Percentiles rank a stretch among this genome's conserved stretches.
Conservation (phyloP, 441 rosid species). For the Erysimum pusillum region DNA sequence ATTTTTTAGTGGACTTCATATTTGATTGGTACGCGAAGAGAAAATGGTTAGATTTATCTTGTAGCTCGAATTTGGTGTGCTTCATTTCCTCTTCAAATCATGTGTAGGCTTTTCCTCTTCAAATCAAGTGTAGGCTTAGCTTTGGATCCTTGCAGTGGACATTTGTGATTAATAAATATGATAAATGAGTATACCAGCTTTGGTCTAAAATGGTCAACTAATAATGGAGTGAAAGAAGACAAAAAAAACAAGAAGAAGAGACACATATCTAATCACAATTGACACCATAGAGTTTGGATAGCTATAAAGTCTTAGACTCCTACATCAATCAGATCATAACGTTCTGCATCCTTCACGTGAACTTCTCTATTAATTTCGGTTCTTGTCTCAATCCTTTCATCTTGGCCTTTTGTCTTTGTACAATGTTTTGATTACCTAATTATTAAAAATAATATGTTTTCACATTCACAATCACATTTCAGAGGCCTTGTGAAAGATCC, state of each 20-base stretch:
- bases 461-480: too few relatives aligned
- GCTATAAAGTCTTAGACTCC: constrained; percentile 31
- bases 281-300: constrained; percentile 4
- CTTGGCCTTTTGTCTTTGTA: too few relatives aligned
- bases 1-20: background rate
- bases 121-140: background rate
- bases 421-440: too few relatives aligned
- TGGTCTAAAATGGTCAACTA: constrained; percentile 11
- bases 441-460: too few relatives aligned
- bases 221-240: constrained; percentile 20
- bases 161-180: background rate
- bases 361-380: constrained; percentile 8
- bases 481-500: too few relatives aligned
- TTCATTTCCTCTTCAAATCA: background rate
- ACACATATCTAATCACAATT: constrained; percentile 33
- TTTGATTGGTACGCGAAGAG: background rate
- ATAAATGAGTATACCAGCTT: constrained; percentile 3
- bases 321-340: constrained; percentile 16
- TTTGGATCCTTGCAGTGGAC: constrained; percentile 1
- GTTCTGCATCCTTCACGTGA: constrained; percentile 36
- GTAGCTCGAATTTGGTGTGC: background rate
- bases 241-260: constrained; percentile 5
- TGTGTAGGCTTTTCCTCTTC: too few relatives aligned
- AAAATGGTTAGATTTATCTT: background rate
- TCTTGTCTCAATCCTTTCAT: constrained; percentile 13